phyloP scores from a whole-genome alignment of 768 basidiomycete genomes.

The Coprinopsis cinerea region DNA sequence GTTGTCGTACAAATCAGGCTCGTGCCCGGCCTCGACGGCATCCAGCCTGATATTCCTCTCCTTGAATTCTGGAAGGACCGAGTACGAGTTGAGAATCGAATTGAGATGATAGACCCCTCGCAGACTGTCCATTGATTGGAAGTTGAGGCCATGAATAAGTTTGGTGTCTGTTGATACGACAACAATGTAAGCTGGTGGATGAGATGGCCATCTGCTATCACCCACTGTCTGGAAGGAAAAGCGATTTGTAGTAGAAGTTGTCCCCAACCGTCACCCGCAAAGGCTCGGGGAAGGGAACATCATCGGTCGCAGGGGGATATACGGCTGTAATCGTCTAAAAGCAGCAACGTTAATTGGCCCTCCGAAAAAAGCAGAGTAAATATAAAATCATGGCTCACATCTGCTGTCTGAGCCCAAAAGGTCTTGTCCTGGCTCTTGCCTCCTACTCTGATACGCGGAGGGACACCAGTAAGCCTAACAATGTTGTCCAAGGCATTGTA shows the following conservation, averaged over 20 bases:
- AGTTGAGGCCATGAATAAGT: slow-evolving; percentile 61
- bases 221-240: slow-evolving; percentile 44
- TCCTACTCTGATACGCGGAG: slow-evolving; percentile 54
- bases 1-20: slow-evolving; percentile 46
- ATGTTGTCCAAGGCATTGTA: slow-evolving; percentile 54
- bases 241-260: slow-evolving; percentile 44
- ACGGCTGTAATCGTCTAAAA: not conserved
- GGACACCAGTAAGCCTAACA: slow-evolving; percentile 40
- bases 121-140: slow-evolving; percentile 41
- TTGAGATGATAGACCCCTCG: slow-evolving; percentile 43
- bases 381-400: slow-evolving; percentile 24
- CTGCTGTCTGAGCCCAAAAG: slow-evolving; percentile 38
- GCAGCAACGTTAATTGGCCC: no score
- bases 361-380: not conserved
- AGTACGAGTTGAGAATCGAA: slow-evolving; percentile 44
- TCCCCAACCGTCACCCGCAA: slow-evolving; percentile 50
- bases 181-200: not conserved
- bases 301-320: no score
- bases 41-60: slow-evolving; percentile 41
- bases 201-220: not conserved
- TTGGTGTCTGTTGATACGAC: slow-evolving; percentile 39
- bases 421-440: slow-evolving; percentile 55
- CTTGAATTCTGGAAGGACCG: slow-evolving; percentile 28
- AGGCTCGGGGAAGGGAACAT: slow-evolving; percentile 69
- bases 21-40: slow-evolving; percentile 54